A percentile compares a stretch with the other conserved stretches of the same genome.
Conservation (phyloP, 768 basidiomycete genomes). For the Pleurotus platypus region DNA sequence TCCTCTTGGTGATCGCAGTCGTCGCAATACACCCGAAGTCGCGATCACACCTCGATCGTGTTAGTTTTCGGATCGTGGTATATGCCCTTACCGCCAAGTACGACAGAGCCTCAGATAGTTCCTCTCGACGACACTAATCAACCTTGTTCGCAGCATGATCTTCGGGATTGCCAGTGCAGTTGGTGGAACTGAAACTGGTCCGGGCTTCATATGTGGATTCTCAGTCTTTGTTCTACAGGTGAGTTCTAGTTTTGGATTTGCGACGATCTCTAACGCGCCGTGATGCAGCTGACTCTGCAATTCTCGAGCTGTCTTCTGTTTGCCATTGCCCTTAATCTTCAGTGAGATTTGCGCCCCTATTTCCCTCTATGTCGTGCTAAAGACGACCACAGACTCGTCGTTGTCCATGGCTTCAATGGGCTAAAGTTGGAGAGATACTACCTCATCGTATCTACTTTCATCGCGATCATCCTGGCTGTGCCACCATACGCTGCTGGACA, state of each 20-base stretch:
- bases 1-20: too few species aligned
- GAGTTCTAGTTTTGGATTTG: not conserved
- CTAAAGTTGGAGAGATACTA: constrained; percentile 18
- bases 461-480: constrained; percentile 11
- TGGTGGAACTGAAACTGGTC: constrained; percentile 11
- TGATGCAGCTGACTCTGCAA: constrained; percentile 14
- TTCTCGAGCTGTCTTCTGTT: constrained; percentile 19
- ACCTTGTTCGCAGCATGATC: constrained; percentile 10
- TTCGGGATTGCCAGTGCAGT: constrained; percentile 17
- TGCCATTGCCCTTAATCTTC: constrained; percentile 19
- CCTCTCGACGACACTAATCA: not conserved
- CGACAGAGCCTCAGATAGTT: not conserved
- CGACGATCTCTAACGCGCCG: not conserved
- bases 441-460: not conserved
- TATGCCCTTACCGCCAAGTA: constrained; percentile 18
- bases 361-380: not conserved
- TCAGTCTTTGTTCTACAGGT: constrained; percentile 19
- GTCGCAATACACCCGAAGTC: too few species aligned
- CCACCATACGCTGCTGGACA: constrained; percentile 18
- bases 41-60: constrained; percentile 15
- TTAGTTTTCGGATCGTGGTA: constrained; percentile 18
- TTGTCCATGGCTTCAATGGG: constrained; percentile 15
- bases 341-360: constrained; percentile 10
- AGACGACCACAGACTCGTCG: constrained; percentile 12
- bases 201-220: constrained; percentile 15